Percentiles rank a stretch among this genome's conserved stretches.
Evolutionary conservation across 2,329 filamentous ascomycete species (phyloP).

Genomic region (Samsoniella hepiali): DNA sequence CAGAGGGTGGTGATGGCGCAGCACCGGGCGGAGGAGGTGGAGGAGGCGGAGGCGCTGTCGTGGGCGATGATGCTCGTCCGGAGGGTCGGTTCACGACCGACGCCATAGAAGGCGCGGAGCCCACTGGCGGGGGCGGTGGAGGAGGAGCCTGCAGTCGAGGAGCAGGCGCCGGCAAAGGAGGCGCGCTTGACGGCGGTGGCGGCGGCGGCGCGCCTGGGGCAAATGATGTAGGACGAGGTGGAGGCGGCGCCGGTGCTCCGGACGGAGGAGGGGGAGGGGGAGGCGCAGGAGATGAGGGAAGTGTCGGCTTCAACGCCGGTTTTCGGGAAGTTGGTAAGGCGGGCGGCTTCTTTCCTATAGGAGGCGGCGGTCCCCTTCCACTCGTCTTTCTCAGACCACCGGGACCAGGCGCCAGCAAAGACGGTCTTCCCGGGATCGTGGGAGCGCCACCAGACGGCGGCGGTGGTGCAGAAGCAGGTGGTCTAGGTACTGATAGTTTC

Average conservation of each 20-base stretch:
- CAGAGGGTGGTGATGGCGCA: conserved; percentile 30
- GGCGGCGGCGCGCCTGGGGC: conserved; percentile 42
- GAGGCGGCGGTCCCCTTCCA: conserved; percentile 69
- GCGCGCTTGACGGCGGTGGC: conserved; percentile 31
- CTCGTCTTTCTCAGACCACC: conserved; percentile 59
- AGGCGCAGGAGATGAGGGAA: conserved; percentile 34
- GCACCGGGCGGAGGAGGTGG: conserved; percentile 36
- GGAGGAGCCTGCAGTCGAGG: conserved; percentile 30
- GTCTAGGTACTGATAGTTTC: conserved; percentile 39
- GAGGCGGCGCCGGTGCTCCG: conserved; percentile 41
- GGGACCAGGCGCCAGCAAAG: conserved; percentile 43
- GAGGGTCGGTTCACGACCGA: conserved; percentile 44
- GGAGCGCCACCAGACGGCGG: conserved; percentile 59
- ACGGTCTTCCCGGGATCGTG: conserved; percentile 53
- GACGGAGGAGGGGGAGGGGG: conserved; percentile 40
- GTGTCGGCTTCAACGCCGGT: conserved; percentile 41
- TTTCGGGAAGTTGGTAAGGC: conserved; percentile 60
- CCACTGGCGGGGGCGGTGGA: conserved; percentile 31
- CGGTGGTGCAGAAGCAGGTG: conserved; percentile 50
- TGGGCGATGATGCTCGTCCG: conserved; percentile 37
- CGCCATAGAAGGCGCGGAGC: conserved; percentile 37
- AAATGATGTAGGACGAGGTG: conserved; percentile 35
- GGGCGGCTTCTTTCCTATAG: conserved; percentile 72
- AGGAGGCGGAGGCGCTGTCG: conserved; percentile 36
- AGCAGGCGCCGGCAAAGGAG: conserved; percentile 37